These are phyloP conservation scores for Thalassiosira livingstoniorum DNA, from an alignment of 352 stramenopile species.

Conservation along the genomic window DNA sequence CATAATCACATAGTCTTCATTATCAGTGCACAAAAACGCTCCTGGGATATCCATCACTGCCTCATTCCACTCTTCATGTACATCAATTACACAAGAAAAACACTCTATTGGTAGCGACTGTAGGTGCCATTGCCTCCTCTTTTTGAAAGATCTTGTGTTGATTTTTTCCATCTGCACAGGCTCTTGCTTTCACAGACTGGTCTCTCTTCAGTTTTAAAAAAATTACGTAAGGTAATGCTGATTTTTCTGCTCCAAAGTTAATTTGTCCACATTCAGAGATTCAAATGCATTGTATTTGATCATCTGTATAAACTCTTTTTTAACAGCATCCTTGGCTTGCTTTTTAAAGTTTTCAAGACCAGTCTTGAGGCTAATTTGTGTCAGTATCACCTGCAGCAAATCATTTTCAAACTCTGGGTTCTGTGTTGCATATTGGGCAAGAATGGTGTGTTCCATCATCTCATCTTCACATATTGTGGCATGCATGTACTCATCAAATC, in stretches of 20 bases:
- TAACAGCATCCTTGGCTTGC: background rate
- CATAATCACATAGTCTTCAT: slow-evolving; percentile 22
- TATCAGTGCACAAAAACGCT: slow-evolving; percentile 31
- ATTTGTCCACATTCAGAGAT: background rate
- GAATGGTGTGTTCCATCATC: no score
- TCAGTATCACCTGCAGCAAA: background rate
- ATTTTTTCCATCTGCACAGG: background rate
- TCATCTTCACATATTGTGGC: no score
- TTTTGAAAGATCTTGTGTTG: background rate
- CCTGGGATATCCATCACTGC: slow-evolving; percentile 30
- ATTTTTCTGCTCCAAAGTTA: background rate
- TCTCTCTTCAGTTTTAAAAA: slow-evolving; percentile 10
- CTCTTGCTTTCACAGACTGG: background rate
- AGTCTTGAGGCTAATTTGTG: background rate
- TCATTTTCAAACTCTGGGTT: background rate
- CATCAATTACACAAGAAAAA: slow-evolving; percentile 6
- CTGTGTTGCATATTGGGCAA: no score
- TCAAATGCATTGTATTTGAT: background rate
- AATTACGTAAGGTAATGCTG: slow-evolving; percentile 3
- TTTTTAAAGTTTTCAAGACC: background rate
- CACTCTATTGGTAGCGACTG: background rate
- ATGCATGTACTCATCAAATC: no score
- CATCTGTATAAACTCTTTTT: slow-evolving; percentile 7
- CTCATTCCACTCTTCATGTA: slow-evolving; percentile 11
- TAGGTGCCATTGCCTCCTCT: background rate